These are phyloP conservation scores for Barnettozyma sp. DNA, from an alignment of 805 yeast genomes.

Conservation along the genomic window DNA sequence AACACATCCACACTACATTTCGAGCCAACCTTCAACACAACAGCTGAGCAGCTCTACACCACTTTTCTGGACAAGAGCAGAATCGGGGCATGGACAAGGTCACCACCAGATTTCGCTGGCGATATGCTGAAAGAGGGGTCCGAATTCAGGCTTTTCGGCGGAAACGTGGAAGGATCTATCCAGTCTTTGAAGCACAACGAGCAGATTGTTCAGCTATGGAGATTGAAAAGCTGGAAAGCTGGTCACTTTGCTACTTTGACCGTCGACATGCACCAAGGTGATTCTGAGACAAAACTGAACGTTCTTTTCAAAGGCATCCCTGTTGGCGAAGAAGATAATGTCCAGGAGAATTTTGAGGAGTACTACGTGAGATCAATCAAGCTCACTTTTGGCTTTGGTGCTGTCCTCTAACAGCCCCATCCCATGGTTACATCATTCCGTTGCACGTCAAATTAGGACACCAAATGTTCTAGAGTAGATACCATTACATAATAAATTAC, in stretches of 20 bases:
- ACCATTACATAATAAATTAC: background rate
- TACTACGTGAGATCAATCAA: constrained; percentile 87
- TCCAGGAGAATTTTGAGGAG: constrained; percentile 76
- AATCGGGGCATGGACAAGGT: constrained; percentile 87
- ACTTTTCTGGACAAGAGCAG: constrained; percentile 73
- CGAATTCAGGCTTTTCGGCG: constrained; percentile 72
- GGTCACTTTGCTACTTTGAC: constrained; percentile 70
- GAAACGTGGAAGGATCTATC: constrained; percentile 72
- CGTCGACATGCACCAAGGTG: constrained; percentile 65
- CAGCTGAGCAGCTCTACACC: constrained; percentile 77
- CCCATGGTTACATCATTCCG: too few relatives aligned
- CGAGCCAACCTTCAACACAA: constrained; percentile 75
- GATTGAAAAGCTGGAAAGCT: constrained; percentile 81
- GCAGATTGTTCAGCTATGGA: constrained; percentile 71
- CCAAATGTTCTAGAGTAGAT: too few relatives aligned
- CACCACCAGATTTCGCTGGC: constrained; percentile 52
- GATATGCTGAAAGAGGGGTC: constrained; percentile 42
- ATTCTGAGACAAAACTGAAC: constrained; percentile 75
- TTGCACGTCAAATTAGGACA: too few relatives aligned
- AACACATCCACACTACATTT: constrained; percentile 77
- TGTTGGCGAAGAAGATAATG: constrained; percentile 89
- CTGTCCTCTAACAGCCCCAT: constrained; percentile 76
- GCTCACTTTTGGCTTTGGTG: constrained; percentile 90
- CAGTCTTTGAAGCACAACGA: constrained; percentile 50
- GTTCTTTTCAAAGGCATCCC: constrained; percentile 87